Evolutionary conservation across 1,284 basidiomycete genomes (phyloP).

Genomic region (Farysia itapuensis): DNA sequence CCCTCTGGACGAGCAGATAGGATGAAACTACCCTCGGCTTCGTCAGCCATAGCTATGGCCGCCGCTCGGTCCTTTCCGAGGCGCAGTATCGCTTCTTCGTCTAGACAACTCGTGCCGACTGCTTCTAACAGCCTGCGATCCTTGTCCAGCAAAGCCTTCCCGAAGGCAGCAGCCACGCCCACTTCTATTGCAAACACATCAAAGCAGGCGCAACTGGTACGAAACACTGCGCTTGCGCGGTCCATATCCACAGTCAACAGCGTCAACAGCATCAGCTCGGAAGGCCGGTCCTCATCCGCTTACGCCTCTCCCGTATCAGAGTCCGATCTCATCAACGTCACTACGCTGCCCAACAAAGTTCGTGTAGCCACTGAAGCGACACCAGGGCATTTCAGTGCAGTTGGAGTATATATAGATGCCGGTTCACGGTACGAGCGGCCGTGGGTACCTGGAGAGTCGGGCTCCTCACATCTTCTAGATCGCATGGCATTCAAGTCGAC

Average conservation of each 20-base stretch:
- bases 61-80: no score
- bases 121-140: no score
- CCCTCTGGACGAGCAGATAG: no score
- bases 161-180: no score
- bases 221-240: constrained; percentile 17
- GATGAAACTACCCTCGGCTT: no score
- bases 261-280: constrained; percentile 4
- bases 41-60: no score
- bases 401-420: constrained; percentile 90
- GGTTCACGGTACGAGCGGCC: constrained; percentile 87
- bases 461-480: constrained; percentile 88
- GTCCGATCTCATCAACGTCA: constrained; percentile 63
- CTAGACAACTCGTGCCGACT: no score
- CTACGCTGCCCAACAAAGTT: constrained; percentile 86
- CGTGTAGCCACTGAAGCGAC: constrained; percentile 87
- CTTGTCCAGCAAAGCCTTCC: no score
- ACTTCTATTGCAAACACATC: neutral
- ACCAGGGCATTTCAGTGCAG: constrained; percentile 90
- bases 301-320: constrained; percentile 28
- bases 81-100: no score
- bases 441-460: constrained; percentile 66
- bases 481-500: constrained; percentile 89
- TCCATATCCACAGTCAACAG: constrained; percentile 13
- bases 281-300: constrained; percentile 5
- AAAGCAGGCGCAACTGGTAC: neutral